Evolutionary conservation across 345 rosid species (phyloP), one percentile per base, ranked within the genome.

Genomic region (Rhizophora apiculata): DNA sequence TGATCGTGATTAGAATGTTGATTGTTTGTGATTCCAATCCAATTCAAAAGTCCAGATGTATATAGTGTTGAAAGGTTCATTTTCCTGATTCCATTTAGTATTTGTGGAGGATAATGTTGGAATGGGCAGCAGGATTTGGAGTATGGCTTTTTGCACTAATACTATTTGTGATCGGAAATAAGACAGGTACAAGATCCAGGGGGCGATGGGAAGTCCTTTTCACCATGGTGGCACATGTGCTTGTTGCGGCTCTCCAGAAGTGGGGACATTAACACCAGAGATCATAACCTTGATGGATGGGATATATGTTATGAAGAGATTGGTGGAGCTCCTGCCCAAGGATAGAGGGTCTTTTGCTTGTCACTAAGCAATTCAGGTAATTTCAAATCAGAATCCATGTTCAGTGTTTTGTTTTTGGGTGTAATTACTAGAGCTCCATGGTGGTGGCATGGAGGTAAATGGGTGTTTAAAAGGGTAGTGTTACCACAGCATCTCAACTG

Each of bases 151-250:
- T 80, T 68, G 88, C 88, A 27, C 37, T 88, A 57, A 55, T 51
- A 0, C 6, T 86, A 54, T 93, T 93, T 71, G 48, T 93, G 39
- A 20, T 68, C 1, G 96, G 98, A 55, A 75, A 81, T 5, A 89
- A 78, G 21, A 78, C n/a, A n/a, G 70, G 52, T 93, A 91, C 75
- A 73, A 85, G 55, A 82, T 62, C 30, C 82, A 88, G 32, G 64
- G 72, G 16, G 94, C 91, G 3, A 72, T 76, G 0, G 94, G 96
- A 10, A 91, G 97, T 62, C 97, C 97, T 0, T n/a, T 76, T 86
- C 63, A 82, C 92, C 0, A 74, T 57, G 21, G 71, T 93, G 57
- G 85, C 80, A 30, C 96, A 88, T 48, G 98, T 91, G 75, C 31
- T 94, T 10, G 88, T 91, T 6, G 91, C 97, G 0, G 86, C 95